Base-by-base conservation (phyloP, 768 basidiomycete species). In the Hygrocybe punicea region DNA sequence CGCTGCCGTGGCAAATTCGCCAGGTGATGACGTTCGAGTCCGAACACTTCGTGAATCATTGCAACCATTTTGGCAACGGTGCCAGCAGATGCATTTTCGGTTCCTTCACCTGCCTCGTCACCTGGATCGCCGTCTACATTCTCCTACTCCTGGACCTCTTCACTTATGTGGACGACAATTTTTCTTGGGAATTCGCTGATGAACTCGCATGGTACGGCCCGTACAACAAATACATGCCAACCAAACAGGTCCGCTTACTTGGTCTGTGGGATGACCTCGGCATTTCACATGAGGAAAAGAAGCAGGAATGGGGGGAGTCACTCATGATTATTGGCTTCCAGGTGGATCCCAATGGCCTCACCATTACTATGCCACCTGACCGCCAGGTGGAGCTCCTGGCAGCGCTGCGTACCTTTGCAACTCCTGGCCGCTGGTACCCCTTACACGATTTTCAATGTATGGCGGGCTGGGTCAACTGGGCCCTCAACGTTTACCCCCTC, bases 261-360 rank as follows among this genome's bases (percentile, higher is more conserved):
- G 21, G n/a, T 0, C 65, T 76, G 2, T 74, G 70, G 67, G 73
- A 77, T 56, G n/a, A 59, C 1, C 39, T 73, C 14, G 65, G 68
- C 0, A 55, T 71, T 3, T 69, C 70, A 1, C 71, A 74, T 52
- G 60, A 65, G 13, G 50, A 62, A 9, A 14, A 23, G 2, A 77
- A 76, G 52, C 76, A 77, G 42, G 13, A 68, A 0, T 66, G 46
- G 23, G 70, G 68, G 0, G 10, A 6, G 0, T 6, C 10, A 0
- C 61, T 74, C 4, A 52, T 52, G 7, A 67, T 73, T 54, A 71
- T 73, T 52, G 71, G 74, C n/a, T 71, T 73, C 53, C 6, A 56
- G 0, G 64, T 73, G 40, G 67, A 76, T 44, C n/a, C 57, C 0
- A 57, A 63, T 33, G 17, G 13, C 4, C 58, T 66, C 45, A 55